Conservation (phyloP, 139 green algal genomes). For the Chlamydomonas incerta region DNA sequence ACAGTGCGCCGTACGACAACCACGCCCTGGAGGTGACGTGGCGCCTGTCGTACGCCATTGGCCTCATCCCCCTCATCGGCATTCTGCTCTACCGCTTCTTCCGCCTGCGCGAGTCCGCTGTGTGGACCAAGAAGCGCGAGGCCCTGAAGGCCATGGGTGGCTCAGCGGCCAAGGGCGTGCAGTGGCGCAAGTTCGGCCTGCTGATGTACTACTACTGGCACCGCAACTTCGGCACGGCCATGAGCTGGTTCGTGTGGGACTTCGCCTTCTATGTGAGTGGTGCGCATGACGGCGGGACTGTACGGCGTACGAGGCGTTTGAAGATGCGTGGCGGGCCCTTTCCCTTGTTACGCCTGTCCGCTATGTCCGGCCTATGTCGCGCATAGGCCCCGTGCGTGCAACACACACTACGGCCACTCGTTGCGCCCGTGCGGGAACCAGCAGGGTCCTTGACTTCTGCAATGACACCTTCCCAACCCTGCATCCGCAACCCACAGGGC, state of each 20-base stretch:
- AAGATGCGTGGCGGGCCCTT: conserved; percentile 19
- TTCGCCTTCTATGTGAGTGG: conserved; percentile 72
- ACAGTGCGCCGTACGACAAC: neutral
- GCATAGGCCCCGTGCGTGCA: no score
- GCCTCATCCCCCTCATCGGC: conserved; percentile 32
- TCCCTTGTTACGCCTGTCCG: neutral
- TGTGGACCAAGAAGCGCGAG: conserved; percentile 38
- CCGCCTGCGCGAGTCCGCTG: conserved; percentile 13
- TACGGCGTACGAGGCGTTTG: no score
- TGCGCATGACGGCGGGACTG: no score
- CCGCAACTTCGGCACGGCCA: conserved; percentile 35
- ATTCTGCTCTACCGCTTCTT: conserved; percentile 38
- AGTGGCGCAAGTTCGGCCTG: conserved; percentile 39
- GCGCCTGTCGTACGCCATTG: conserved; percentile 44
- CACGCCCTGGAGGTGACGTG: conserved; percentile 27
- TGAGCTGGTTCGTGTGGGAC: conserved; percentile 62
- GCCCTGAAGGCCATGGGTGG: conserved; percentile 28
- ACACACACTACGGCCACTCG: no score
- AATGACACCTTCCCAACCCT: no score
- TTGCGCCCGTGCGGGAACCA: no score
- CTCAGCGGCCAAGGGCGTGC: neutral
- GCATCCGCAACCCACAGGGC: no score
- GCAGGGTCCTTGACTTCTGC: no score
- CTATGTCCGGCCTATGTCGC: no score
- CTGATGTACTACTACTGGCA: conserved; percentile 48